A percentile compares a stretch with the other conserved stretches of the same genome.
Evolutionary conservation across 2,329 filamentous ascomycete genomes (phyloP).

Genomic region (Helicocarpus griseus): DNA sequence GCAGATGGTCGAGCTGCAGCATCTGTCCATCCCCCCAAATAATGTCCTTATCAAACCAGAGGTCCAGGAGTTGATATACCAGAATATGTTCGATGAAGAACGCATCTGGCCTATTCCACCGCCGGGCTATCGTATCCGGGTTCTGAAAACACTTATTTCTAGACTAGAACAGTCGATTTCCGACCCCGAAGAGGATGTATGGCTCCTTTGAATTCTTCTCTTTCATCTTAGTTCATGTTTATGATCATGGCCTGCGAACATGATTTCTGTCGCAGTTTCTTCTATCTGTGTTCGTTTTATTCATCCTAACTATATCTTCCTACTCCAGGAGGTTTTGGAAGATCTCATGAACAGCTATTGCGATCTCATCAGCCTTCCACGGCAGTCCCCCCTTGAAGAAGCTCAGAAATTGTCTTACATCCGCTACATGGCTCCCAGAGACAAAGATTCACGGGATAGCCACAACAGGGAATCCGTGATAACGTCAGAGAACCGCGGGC

Average conservation of each 20-base stretch:
- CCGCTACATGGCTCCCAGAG: constrained; percentile 49
- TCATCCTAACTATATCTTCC: constrained; percentile 16
- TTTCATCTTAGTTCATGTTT: constrained; percentile 4
- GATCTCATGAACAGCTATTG: constrained; percentile 63
- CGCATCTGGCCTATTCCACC: constrained; percentile 52
- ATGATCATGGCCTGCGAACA: constrained; percentile 12
- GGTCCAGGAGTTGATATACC: constrained; percentile 59
- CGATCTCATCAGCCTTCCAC: constrained; percentile 51
- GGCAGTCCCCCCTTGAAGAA: constrained; percentile 54
- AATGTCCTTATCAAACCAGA: constrained; percentile 48
- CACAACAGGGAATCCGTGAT: constrained; percentile 18
- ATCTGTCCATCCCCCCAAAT: constrained; percentile 54
- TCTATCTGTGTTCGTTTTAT: constrained; percentile 8
- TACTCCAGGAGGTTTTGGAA: constrained; percentile 67
- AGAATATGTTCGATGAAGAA: constrained; percentile 54
- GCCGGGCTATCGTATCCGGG: constrained; percentile 57
- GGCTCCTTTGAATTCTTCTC: no score
- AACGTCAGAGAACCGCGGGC: constrained; percentile 46
- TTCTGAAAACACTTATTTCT: constrained; percentile 62
- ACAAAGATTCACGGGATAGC: neutral
- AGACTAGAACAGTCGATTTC: constrained; percentile 64
- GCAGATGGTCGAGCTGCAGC: constrained; percentile 56
- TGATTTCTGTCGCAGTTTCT: constrained; percentile 8
- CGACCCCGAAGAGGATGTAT: constrained; percentile 81
- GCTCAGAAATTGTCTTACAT: constrained; percentile 66